A percentile compares a stretch with the other conserved stretches of the same genome.
Conservation (phyloP, 176 grass and related monocot genomes). For the Puccinellia tenuiflora region DNA sequence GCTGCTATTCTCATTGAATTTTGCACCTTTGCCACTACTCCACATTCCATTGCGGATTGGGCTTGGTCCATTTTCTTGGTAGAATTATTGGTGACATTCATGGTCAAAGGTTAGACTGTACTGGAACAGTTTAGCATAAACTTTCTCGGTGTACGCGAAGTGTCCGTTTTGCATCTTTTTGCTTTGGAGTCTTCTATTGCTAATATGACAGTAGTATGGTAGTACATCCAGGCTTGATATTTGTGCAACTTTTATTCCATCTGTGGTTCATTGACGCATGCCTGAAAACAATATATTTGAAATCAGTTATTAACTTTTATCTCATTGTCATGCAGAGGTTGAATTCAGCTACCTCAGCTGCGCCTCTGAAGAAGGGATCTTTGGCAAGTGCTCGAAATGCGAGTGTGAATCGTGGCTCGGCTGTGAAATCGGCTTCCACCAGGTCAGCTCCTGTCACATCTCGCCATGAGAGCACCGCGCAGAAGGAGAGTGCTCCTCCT, state of each 20-base stretch:
- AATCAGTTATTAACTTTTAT: neutral
- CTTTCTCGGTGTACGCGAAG: conserved; percentile 6
- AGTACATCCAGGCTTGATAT: neutral
- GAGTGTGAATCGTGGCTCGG: conserved; percentile 9
- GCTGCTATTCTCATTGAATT: neutral
- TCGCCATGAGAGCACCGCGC: neutral
- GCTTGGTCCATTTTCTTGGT: neutral
- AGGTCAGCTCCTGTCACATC: conserved; percentile 27
- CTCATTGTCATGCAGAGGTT: conserved; percentile 38
- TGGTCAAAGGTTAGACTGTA: conserved; percentile 5
- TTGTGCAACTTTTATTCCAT: neutral
- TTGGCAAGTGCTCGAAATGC: conserved; percentile 20
- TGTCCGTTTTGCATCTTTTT: conserved; percentile 14
- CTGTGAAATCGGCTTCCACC: conserved; percentile 25
- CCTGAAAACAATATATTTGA: neutral
- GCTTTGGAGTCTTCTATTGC: conserved; percentile 26
- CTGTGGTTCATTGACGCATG: neutral
- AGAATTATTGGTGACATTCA: neutral
- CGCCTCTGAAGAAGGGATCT: conserved; percentile 45
- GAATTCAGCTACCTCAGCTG: conserved; percentile 33
- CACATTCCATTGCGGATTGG: neutral
- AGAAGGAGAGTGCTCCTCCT: conserved; percentile 18
- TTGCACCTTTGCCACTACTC: neutral
- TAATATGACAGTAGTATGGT: neutral
- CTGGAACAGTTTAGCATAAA: neutral